Conservation (phyloP, 1,284 basidiomycete species). For the Phellinidium pouzarii region DNA sequence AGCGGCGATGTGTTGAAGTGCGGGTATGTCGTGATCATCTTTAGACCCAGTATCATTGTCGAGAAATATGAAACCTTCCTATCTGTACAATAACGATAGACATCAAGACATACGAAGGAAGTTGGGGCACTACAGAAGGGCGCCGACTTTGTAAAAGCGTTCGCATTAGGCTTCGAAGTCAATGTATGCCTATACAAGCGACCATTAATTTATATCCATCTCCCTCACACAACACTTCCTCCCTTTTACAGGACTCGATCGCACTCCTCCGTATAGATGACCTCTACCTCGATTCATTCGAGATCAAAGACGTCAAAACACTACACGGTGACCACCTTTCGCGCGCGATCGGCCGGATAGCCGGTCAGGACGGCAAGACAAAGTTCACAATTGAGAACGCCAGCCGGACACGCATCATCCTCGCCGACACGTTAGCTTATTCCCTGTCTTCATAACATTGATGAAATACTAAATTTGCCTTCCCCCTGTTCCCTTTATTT, state of each 20-base stretch:
- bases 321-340: slow-evolving; percentile 95
- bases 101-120: slow-evolving; percentile 91
- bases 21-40: slow-evolving; percentile 51
- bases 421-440: slow-evolving; percentile 84
- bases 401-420: slow-evolving; percentile 90
- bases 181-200: slow-evolving; percentile 48
- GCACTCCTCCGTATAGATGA: slow-evolving; percentile 94
- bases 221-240: slow-evolving; percentile 14
- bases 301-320: slow-evolving; percentile 99
- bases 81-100: slow-evolving; percentile 41
- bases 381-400: slow-evolving; percentile 99
- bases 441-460: neutral
- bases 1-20: slow-evolving; percentile 84
- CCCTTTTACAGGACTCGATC: slow-evolving; percentile 72
- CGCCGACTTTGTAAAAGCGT: slow-evolving; percentile 97
- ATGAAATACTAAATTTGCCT: too few relatives aligned
- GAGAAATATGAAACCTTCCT: neutral
- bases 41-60: too few relatives aligned
- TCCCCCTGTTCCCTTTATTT: slow-evolving; percentile 4
- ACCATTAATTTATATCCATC: slow-evolving; percentile 5
- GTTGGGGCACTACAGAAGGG: slow-evolving; percentile 92
- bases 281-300: slow-evolving; percentile 95
- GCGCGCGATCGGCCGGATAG: slow-evolving; percentile 95
- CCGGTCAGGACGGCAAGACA: slow-evolving; percentile 96
- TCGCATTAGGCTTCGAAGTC: slow-evolving; percentile 89